Evolutionary conservation across 2,329 filamentous ascomycete species (phyloP), one percentile per base, ranked within the genome.

Genomic region (Pyrenochaeta sp.): DNA sequence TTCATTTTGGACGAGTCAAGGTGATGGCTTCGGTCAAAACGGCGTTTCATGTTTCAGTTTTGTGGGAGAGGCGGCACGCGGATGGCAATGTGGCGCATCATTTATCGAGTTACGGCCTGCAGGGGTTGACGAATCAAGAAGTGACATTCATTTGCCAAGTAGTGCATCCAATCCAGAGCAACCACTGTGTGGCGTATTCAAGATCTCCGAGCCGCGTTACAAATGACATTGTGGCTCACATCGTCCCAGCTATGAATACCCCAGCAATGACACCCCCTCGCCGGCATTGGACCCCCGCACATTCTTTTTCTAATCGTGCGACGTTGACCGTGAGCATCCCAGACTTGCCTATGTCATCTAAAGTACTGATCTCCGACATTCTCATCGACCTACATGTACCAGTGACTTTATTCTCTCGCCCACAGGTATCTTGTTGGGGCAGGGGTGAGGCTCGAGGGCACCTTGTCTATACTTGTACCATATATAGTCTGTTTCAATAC

Each of bases 21-120:
- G 41, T 43, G 52, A 53, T 49, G 43, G 41, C 34, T 35, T 46
- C 35, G 42, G 51, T 23, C 24, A 37, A 41, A 50, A 54, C 41
- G 47, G 47, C 45, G 63, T 68, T 68, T 67, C 63, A 66, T 44
- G 43, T 52, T 52, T 42, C 32, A 38, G 47, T 42, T 51, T 43
- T 42, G 43, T 53, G 53, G 34, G 41, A 38, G 43, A 32, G 43
- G 48, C 27, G 44, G 53, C 48, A 47, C 47, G 44, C 45, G 45
- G 51, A 52, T 50, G 57, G 47, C 44, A 44, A 41, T 55, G 55
- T 56, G 52, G 55, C 54, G 54, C 55, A 60, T 47, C 48, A 54
- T 47, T 54, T 56, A 57, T 53, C 48, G 38, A 55, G 48, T 53
- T 48, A 44, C 47, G 48, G 44, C 52, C 56, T 45, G 44, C 51